Evolutionary conservation across 2,329 filamentous ascomycete species (phyloP), one percentile per base, ranked within the genome.

Genomic region (Ophiocordyceps camponoti-rufipedis): DNA sequence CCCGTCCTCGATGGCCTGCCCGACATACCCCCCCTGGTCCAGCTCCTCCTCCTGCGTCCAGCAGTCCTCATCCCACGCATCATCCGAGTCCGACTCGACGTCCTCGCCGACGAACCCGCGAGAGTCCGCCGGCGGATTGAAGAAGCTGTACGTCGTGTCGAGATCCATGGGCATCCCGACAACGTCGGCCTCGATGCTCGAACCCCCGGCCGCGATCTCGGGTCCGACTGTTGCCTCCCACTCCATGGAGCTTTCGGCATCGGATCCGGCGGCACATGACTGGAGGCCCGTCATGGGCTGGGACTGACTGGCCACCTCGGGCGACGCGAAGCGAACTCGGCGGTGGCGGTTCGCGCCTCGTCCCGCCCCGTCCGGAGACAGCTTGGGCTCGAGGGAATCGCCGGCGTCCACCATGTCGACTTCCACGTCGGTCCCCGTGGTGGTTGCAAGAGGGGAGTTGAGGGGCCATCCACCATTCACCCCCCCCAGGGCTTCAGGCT

Each of bases 241-340:
- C 42, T 44, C 42, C 42, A 40, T 33, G 12, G 10, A 43, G 28
- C 14, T 33, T 23, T 44, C 35, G 13, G 51, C n/a, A 12, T 49
- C 42, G n/a, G 49, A 16, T 11, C 45, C 46, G 4, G 45, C 50
- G 32, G 47, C 18, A 23, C 35, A n/a, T 1, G 19, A 33, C 5
- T 5, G 38, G 43, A n/a, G 28, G 33, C 32, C 8, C 12, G 19
- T 13, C 18, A 5, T 14, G n/a, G 12, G 8, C n/a, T 4, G 5
- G 8, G 39, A n/a, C 16, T 19, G 28, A 29, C 28, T 14, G 13
- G 44, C 7, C 11, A 6, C 31, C n/a, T 35, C 29, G 14, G 32
- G 28, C 38, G 18, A 35, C 23, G 14, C 40, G 8, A 31, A 31
- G 8, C 4, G 4, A 7, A 31, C 29, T 9, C 29, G 29, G 29